phyloP scores from a whole-genome alignment of 352 stramenopile genomes.

The Globisporangium barbulae region DNA sequence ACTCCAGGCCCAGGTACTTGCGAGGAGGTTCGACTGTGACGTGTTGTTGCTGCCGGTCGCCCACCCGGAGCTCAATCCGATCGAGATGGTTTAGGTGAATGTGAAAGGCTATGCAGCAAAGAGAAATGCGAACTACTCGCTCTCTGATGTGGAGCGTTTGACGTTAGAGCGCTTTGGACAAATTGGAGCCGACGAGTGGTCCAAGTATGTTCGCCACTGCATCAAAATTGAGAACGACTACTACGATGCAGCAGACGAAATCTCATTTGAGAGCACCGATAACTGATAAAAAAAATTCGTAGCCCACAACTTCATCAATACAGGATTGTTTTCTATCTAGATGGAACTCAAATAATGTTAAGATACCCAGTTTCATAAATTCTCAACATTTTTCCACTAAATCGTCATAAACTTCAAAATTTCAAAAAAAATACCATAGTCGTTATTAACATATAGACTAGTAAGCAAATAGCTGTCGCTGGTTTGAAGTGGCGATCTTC shows the following conservation, averaged over 20 bases:
- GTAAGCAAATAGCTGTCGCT: neutral
- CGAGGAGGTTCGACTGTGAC: conserved; percentile 15
- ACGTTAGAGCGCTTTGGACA: too few species aligned
- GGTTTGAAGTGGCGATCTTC: neutral
- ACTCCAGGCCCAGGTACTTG: conserved; percentile 8
- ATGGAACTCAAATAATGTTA: too few species aligned
- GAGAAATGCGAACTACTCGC: too few species aligned
- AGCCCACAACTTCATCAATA: conserved; percentile 3
- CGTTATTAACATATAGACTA: conserved; percentile 4
- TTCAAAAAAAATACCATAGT: conserved; percentile 3
- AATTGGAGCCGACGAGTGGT: too few species aligned
- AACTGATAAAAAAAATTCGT: neutral
- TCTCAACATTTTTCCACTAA: too few species aligned
- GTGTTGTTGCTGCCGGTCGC: conserved; percentile 12
- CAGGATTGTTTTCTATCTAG: neutral
- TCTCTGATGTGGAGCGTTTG: too few species aligned
- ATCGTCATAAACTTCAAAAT: neutral
- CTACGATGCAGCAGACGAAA: too few species aligned
- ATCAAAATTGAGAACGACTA: too few species aligned
- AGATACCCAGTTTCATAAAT: too few species aligned
- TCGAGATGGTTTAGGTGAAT: conserved; percentile 16
- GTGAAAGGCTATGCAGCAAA: conserved; percentile 15
- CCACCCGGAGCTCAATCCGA: conserved; percentile 13
- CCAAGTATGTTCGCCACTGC: conserved; percentile 5
- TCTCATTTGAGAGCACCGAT: neutral